Base-by-base conservation (phyloP, 192 early-diverging fungal species). In the Spizellomyces punctatus region DNA sequence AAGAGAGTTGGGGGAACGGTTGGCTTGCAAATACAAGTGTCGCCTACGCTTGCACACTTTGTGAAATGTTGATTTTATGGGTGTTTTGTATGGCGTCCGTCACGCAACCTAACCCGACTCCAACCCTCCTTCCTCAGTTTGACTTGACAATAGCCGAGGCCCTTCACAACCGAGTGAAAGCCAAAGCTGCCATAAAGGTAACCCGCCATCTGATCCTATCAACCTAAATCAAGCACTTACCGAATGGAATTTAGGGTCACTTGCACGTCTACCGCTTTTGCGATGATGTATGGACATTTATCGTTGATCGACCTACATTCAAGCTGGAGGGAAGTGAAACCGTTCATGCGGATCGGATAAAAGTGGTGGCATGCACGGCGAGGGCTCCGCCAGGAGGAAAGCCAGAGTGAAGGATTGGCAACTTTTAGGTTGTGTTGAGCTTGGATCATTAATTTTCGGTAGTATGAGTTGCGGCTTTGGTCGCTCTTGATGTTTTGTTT, bases 201-300 rank as follows among this genome's bases (percentile, higher is more conserved):
- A 36, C 27, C 27, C 27, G 27, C 27, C 27, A 36, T 3, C 0
- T 36, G 3, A 3, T 3, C 27, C 27, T 36, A 36, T 36, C 27
- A 36, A 3, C 27, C 27, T 36, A 36, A 36, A 60, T 56, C 17
- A 63, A 19, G 14, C 52, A 19, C 46, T 63, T 46, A n/a, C 10
- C 42, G 61, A 63, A 3, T 36, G 27, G 27, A 36, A 44, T 64
- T 16, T 56, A 91, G 88, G 93, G 92, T n/a, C 89, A 90, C 67
- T 85, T 99, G 66, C 85, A 92, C 67, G 94, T 90, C 22, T 99
- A 98, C 78, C 89, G 95, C 55, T 95, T 93, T 63, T 92, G 95
- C 74, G 98, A 99, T 73, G 98, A 99, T 66, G 96, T 99, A 22
- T 99, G 95, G 95, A 98, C 96, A 1, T 97, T 99, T 83, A 88